Conservation (phyloP, 768 basidiomycete species). For the Phanerochaete carnosa region DNA sequence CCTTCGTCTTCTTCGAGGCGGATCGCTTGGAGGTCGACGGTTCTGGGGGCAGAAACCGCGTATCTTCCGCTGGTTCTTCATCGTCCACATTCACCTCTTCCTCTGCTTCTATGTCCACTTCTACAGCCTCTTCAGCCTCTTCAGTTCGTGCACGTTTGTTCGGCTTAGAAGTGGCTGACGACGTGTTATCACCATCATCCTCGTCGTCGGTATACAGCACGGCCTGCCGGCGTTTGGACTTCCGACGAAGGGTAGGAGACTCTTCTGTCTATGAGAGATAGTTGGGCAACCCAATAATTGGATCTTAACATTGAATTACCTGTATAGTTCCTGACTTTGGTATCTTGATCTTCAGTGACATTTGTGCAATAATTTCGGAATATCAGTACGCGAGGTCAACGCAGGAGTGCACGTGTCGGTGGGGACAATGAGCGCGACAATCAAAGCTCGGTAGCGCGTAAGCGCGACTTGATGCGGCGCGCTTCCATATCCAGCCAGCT, state of each 20-base stretch:
- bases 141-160: constrained; percentile 19
- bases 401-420: neutral
- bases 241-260: constrained; percentile 3
- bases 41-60: constrained; percentile 18
- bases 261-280: neutral
- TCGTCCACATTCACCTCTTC: constrained; percentile 24
- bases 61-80: constrained; percentile 22
- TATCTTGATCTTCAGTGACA: constrained; percentile 23
- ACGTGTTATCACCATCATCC: constrained; percentile 13
- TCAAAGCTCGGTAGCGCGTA: neutral
- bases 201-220: constrained; percentile 28
- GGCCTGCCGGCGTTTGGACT: constrained; percentile 18
- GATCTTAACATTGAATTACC: neutral
- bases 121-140: constrained; percentile 24
- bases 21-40: constrained; percentile 3
- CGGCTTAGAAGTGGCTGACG: constrained; percentile 12
- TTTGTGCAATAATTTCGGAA: neutral
- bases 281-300: neutral
- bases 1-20: constrained; percentile 5
- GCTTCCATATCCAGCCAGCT: neutral
- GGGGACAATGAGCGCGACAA: neutral
- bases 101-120: constrained; percentile 20
- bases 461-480: neutral
- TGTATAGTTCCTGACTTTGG: constrained; percentile 3
- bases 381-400: neutral